These are phyloP conservation scores for Saccharomycopsis hybrid DNA, from an alignment of 1,139 yeast species.

Conservation along the genomic window DNA sequence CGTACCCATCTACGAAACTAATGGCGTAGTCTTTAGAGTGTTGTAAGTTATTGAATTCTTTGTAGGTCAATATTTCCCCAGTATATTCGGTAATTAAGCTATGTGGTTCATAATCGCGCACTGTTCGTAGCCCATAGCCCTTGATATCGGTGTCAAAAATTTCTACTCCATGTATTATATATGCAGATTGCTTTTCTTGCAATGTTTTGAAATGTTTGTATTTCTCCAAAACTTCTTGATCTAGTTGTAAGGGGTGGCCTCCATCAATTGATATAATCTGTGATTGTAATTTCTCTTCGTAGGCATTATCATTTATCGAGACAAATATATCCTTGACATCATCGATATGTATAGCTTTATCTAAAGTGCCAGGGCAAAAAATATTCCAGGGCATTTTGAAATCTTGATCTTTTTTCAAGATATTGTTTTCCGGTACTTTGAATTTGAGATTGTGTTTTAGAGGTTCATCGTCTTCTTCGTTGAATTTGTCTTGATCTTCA, in stretches of 20 bases:
- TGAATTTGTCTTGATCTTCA: background rate
- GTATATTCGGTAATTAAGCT: conserved; percentile 11
- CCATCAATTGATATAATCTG: background rate
- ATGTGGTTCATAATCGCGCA: conserved; percentile 13
- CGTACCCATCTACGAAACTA: conserved; percentile 19
- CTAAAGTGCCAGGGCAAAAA: conserved; percentile 5
- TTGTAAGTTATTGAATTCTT: conserved; percentile 8
- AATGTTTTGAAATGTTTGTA: background rate
- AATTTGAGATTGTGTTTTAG: conserved; percentile 1
- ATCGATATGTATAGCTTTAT: background rate
- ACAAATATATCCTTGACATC: background rate
- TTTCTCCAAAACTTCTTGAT: background rate
- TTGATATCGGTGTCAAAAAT: conserved; percentile 10
- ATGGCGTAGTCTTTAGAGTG: conserved; percentile 12
- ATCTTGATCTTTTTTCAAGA: background rate
- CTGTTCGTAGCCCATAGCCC: conserved; percentile 16
- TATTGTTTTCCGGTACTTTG: background rate
- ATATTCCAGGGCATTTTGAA: conserved; percentile 13
- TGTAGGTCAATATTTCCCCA: conserved; percentile 18
- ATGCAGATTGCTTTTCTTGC: background rate
- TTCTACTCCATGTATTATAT: conserved; percentile 11
- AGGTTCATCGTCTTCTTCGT: background rate
- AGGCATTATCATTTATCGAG: background rate
- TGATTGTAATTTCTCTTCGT: no score
- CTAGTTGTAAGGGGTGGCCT: background rate